Percentiles rank a stretch among this genome's conserved stretches.
Conservation (phyloP, 768 basidiomycete species). For the Crassisporium funariophilum region DNA sequence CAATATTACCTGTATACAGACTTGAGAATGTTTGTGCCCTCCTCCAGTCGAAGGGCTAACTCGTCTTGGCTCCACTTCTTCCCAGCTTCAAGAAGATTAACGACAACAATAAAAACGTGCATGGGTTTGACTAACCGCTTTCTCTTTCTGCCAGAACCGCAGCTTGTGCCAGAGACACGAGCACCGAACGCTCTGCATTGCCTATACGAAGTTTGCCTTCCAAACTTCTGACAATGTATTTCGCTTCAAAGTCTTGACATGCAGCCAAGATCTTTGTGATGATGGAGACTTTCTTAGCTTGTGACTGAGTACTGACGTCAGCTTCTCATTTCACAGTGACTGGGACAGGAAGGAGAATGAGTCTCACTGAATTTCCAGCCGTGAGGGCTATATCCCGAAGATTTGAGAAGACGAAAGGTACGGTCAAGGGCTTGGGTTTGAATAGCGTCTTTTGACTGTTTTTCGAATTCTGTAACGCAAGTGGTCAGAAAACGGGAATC, state of each 20-base stretch:
- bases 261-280: conserved; percentile 93
- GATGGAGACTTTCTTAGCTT: conserved; percentile 92
- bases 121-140: conserved; percentile 38
- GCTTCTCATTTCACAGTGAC: background rate
- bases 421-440: conserved; percentile 88
- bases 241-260: conserved; percentile 90
- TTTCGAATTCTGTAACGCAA: conserved; percentile 74
- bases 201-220: conserved; percentile 98
- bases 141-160: conserved; percentile 82
- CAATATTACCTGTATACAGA: conserved; percentile 91
- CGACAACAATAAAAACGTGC: background rate
- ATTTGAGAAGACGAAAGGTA: conserved; percentile 88
- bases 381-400: conserved; percentile 89
- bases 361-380: conserved; percentile 73
- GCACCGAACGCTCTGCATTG: conserved; percentile 93
- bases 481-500: conserved; percentile 1
- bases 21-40: conserved; percentile 78
- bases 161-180: conserved; percentile 93
- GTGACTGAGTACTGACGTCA: conserved; percentile 58
- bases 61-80: conserved; percentile 80
- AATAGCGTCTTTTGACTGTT: conserved; percentile 92
- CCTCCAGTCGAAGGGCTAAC: conserved; percentile 70
- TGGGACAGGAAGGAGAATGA: background rate
- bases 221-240: conserved; percentile 92
- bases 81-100: conserved; percentile 43